Conservation (phyloP, 306 rosid species). For the Prinsepia uniflora region DNA sequence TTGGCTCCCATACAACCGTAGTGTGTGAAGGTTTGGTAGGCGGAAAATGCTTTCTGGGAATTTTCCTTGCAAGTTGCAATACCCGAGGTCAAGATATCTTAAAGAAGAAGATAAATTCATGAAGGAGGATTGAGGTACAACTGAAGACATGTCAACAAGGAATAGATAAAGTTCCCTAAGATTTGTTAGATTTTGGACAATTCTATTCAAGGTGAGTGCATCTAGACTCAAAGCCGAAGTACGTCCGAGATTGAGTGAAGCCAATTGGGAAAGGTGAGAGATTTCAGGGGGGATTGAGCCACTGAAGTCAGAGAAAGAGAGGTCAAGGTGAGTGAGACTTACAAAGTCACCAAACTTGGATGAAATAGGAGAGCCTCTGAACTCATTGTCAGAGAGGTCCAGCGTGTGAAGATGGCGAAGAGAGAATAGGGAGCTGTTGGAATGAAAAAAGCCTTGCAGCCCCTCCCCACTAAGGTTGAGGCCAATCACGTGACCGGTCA, state of each 20-base stretch:
- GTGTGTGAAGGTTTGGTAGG: background rate
- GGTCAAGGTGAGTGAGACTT: background rate
- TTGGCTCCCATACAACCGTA: background rate
- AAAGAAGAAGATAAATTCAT: no score
- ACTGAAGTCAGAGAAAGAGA: background rate
- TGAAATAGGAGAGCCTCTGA: no score
- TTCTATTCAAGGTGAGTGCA: background rate
- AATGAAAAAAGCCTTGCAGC: no score
- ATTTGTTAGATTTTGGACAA: conserved; percentile 2
- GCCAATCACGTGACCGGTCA: no score
- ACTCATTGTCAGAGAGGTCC: no score
- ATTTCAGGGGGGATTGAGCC: conserved; percentile 14
- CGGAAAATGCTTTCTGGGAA: conserved; percentile 9
- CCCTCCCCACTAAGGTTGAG: no score
- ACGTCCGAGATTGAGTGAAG: background rate
- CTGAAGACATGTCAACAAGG: background rate
- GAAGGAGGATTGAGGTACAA: background rate
- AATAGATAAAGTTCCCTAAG: background rate
- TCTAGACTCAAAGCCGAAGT: no score
- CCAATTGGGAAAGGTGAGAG: conserved; percentile 7
- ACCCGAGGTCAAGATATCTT: no score
- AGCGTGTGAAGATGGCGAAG: no score
- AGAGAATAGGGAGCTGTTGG: no score
- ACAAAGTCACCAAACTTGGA: background rate
- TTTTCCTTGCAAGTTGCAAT: background rate